Base-by-base conservation (phyloP, 2,329 filamentous ascomycete species). In the Botrytis aclada region DNA sequence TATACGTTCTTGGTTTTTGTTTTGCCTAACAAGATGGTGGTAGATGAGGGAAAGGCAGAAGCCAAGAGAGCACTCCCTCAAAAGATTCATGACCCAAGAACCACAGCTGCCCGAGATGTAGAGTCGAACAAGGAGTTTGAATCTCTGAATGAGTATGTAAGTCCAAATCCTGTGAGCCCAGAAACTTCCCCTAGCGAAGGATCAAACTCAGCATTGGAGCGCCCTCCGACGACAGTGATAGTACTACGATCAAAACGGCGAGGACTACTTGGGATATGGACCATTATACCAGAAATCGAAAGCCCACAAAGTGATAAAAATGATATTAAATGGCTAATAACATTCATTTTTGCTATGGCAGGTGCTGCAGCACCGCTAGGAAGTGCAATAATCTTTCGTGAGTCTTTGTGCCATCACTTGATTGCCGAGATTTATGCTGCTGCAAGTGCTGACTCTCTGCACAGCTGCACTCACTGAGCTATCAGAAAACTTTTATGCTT, bases 251-350 rank as follows among this genome's bases (percentile, higher is more conserved):
- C 81, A 2, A 88, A 75, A 74, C 87, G 93, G 66, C 86, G 94
- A 78, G 95, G 95, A 0, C 84, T 97, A 2, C 86, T 97, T 65
- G 90, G 89, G 1, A 87, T 87, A 54, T 84, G 97, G 20, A 85
- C 92, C 1, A 74, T 97, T 45, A 85, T 97, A 25, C 91, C 94
- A 2, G 95, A 98, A 82, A 89, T 97, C 22, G 89, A 93, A 63
- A 86, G 90, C 45, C 92, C 94, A 0, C 89, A 90, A 74, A 88
- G 93, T 69, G 97, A 97, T 80, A 84, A 86, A 18, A 87, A 88
- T 47, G 87, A 84, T 67, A 93, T 88, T 22, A 97, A 97, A 88
- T 97, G 94, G 94, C 87, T 88, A 74, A 90, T 98, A 76, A 97
- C 94, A 0, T 85, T 89, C 51, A 88, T 95, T 65, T 88, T 97